These are phyloP conservation scores for Suhomyces bribrorum DNA, from an alignment of 1,139 yeast species.

Conservation along the genomic window DNA sequence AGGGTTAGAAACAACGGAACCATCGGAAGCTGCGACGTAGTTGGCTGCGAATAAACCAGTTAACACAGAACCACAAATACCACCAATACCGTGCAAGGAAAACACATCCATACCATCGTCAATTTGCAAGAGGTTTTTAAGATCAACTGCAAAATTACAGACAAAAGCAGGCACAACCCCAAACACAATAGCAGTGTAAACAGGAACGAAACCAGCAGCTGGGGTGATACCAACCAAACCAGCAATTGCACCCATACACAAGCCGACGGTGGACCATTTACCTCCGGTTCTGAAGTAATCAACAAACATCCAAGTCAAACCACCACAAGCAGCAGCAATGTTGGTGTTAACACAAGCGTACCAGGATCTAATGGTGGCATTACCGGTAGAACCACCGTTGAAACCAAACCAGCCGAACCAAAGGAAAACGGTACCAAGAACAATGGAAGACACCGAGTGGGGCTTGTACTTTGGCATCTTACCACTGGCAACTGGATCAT, in stretches of 20 bases:
- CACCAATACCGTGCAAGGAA: constrained; percentile 94
- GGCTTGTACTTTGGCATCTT: constrained; percentile 88
- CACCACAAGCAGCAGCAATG: constrained; percentile 90
- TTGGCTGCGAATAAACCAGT: constrained; percentile 95
- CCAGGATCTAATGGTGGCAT: constrained; percentile 87
- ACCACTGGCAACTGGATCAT: constrained; percentile 70
- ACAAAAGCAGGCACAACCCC: constrained; percentile 78
- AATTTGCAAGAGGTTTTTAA: constrained; percentile 69
- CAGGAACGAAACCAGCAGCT: constrained; percentile 94
- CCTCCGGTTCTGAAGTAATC: constrained; percentile 88
- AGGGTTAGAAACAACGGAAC: constrained; percentile 54
- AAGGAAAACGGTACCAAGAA: constrained; percentile 88
- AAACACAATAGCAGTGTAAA: constrained; percentile 81
- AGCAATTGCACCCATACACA: constrained; percentile 91
- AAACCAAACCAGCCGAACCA: constrained; percentile 99
- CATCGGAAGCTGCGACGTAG: constrained; percentile 79
- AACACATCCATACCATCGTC: constrained; percentile 97
- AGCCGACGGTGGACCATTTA: constrained; percentile 93
- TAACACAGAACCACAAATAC: constrained; percentile 76
- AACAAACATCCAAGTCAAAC: constrained; percentile 88
- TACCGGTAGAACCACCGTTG: constrained; percentile 97
- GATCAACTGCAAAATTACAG: constrained; percentile 82
- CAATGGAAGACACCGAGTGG: constrained; percentile 84
- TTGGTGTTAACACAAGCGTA: constrained; percentile 92
- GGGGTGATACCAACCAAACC: constrained; percentile 97